A percentile compares a stretch with the other conserved stretches of the same genome.
Conservation (phyloP, 2,329 filamentous ascomycete species). For the Aspergillus calidoustus region DNA sequence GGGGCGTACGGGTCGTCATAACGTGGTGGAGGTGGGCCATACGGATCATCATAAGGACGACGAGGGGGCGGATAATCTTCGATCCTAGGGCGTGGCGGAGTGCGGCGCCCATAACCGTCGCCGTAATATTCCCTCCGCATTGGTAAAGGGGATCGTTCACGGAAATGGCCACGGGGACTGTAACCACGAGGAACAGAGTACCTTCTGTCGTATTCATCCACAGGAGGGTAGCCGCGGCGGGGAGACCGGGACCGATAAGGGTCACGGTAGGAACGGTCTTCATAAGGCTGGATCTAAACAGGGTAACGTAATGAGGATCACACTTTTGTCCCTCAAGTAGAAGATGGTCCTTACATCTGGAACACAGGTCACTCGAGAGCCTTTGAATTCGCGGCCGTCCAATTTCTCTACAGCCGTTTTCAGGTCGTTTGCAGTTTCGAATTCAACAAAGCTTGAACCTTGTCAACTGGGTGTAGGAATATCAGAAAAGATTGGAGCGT, state of each 20-base stretch:
- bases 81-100: slow-evolving; percentile 75
- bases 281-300: slow-evolving; percentile 66
- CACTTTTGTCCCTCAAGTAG: slow-evolving; percentile 26
- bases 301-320: slow-evolving; percentile 30
- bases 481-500: slow-evolving; percentile 23
- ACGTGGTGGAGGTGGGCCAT: slow-evolving; percentile 57
- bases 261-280: slow-evolving; percentile 72
- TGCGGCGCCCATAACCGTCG: slow-evolving; percentile 74
- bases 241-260: slow-evolving; percentile 82
- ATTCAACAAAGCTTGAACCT: slow-evolving; percentile 83
- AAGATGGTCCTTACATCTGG: slow-evolving; percentile 71
- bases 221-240: slow-evolving; percentile 67
- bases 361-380: slow-evolving; percentile 79
- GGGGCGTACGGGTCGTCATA: slow-evolving; percentile 66
- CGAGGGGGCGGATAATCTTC: slow-evolving; percentile 73
- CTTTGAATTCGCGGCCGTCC: slow-evolving; percentile 91
- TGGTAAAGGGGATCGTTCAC: slow-evolving; percentile 78
- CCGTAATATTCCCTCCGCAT: slow-evolving; percentile 83
- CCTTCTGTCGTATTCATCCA: slow-evolving; percentile 83
- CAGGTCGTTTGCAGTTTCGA: slow-evolving; percentile 88
- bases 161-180: slow-evolving; percentile 83
- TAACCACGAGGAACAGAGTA: slow-evolving; percentile 79
- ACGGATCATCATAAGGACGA: slow-evolving; percentile 64
- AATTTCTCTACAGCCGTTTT: slow-evolving; percentile 94
- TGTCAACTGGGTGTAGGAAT: slow-evolving; percentile 31